A percentile compares a stretch with the other conserved stretches of the same genome.
These are phyloP conservation scores for Eutypa lata DNA, from an alignment of 2,329 filamentous ascomycete genomes.

Conservation along the genomic window DNA sequence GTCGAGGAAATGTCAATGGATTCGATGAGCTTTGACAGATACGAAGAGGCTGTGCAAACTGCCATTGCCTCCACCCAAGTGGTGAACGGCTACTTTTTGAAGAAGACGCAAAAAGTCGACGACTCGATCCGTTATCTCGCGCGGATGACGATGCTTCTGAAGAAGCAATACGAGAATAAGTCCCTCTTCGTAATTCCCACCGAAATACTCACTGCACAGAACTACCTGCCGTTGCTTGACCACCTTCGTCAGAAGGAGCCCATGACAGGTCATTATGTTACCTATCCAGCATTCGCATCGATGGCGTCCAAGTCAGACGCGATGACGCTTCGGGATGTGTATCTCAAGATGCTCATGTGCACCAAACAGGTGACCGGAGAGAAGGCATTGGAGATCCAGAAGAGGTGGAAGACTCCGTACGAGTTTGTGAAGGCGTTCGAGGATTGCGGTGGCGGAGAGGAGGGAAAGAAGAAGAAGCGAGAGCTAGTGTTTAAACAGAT, in stretches of 20 bases:
- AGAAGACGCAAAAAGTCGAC: conserved; percentile 71
- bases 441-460: conserved; percentile 45
- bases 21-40: conserved; percentile 48
- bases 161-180: conserved; percentile 59
- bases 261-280: conserved; percentile 56
- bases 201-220: conserved; percentile 56
- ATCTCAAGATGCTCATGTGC: conserved; percentile 84
- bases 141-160: conserved; percentile 67
- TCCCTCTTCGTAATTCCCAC: conserved; percentile 65
- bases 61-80: conserved; percentile 76
- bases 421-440: conserved; percentile 70
- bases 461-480: conserved; percentile 53
- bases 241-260: conserved; percentile 54
- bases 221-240: conserved; percentile 63
- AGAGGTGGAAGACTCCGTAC: conserved; percentile 70
- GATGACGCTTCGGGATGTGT: conserved; percentile 71
- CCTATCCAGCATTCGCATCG: conserved; percentile 68
- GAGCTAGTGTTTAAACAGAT: conserved; percentile 59
- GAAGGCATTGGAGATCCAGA: conserved; percentile 76
- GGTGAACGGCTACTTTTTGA: conserved; percentile 75
- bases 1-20: conserved; percentile 70
- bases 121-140: conserved; percentile 75
- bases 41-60: conserved; percentile 66
- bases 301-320: conserved; percentile 73
- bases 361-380: conserved; percentile 72